Evolutionary conservation across 768 basidiomycete genomes (phyloP), one percentile per base, ranked within the genome.

Genomic region (Kondoa malvinella): DNA sequence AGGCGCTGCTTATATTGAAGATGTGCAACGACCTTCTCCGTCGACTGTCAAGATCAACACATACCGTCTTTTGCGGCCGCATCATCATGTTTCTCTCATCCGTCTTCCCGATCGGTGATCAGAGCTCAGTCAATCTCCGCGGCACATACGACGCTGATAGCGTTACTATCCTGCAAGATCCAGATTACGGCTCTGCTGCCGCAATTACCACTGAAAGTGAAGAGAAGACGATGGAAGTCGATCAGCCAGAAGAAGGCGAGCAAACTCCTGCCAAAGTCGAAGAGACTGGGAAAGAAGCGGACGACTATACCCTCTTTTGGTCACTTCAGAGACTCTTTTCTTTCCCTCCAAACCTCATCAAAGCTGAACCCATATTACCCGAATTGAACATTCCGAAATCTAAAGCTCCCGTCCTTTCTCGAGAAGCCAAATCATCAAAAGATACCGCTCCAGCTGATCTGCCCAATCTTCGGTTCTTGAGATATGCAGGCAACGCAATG

Each of bases 251-350:
- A 34, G 16, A 17, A 14, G 59, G 32, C 15, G 67, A 14, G 0
- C 34, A 67, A 65, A 56, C 34, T 63, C 64, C 70, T 14, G 72
- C 60, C 26, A 50, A 29, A n/a, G 67, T n/a, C 8, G 59, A 72
- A 64, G 62, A 66, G 29, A 8, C 40, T 50, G 85, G 87, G 84
- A 73, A 12, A 75, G 64, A 16, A 64, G 34, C 66, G 85, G 88
- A 87, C 29, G 87, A 92, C 75, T 92, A 90, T 78, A 82, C 84
- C 68, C 87, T 83, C 0, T 92, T 94, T 79, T 94, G 91, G 91
- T 86, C 86, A 0, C 79, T 94, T 4, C 91, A 95, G 73, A 79
- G 86, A 2, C 85, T 84, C 3, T 92, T 94, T 78, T 89, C 88
- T 32, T 83, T 85, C 70, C 91, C 91, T 1, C 81, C 85, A 0